phyloP scores from a whole-genome alignment of 345 rosid genomes.

The Camelina sativa region DNA sequence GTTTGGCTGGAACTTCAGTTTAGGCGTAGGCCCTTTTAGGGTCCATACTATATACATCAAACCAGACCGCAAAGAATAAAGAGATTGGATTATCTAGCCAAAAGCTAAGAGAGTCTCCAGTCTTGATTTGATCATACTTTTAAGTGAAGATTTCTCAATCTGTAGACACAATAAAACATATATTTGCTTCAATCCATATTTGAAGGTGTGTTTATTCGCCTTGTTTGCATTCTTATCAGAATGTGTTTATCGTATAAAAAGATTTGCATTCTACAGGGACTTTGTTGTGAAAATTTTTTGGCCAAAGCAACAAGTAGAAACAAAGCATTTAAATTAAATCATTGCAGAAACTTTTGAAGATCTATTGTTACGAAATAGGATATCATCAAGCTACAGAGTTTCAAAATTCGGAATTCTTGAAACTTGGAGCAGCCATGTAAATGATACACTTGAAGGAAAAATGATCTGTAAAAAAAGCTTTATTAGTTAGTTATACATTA shows the following conservation, averaged over 20 bases:
- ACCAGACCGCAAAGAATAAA: constrained; percentile 30
- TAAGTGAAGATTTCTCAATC: neutral
- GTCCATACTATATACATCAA: neutral
- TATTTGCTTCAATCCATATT: neutral
- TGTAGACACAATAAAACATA: constrained; percentile 9
- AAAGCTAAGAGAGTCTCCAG: constrained; percentile 11
- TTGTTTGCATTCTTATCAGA: neutral
- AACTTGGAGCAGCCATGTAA: constrained; percentile 27
- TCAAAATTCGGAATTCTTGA: constrained; percentile 2
- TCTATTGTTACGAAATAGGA: constrained; percentile 1
- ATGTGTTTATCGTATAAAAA: neutral
- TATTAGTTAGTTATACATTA: constrained; percentile 20
- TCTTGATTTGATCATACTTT: constrained; percentile 8
- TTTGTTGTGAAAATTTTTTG: neutral
- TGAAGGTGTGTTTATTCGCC: neutral
- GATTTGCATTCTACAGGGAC: neutral
- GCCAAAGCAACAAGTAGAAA: constrained; percentile 7
- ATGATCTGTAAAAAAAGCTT: neutral
- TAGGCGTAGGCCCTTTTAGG: constrained; percentile 32
- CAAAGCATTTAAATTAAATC: neutral
- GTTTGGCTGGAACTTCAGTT: constrained; percentile 72
- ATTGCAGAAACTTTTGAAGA: constrained; percentile 15
- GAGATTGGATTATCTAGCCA: constrained; percentile 15
- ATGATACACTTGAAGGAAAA: constrained; percentile 15
- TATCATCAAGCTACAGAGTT: constrained; percentile 3